phyloP scores from a whole-genome alignment of 2,329 filamentous ascomycete species.

The Aspergillus jensenii region DNA sequence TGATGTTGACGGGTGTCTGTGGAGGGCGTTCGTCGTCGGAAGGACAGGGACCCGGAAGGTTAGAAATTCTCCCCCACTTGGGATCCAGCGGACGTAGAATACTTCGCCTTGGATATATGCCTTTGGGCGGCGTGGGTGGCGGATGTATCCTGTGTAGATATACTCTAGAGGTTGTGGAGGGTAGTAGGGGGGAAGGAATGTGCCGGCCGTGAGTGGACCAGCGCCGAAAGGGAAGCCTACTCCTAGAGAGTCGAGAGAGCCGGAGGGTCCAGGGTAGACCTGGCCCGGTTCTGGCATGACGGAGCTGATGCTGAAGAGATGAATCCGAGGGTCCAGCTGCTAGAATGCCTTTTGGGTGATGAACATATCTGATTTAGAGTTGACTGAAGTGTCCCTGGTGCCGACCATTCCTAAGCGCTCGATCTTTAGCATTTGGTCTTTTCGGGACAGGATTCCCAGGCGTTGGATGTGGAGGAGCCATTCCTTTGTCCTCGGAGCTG shows the following conservation, averaged over 20 bases:
- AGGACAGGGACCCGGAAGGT: neutral
- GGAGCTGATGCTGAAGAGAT: constrained; percentile 2
- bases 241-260: neutral
- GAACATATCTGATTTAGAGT: neutral
- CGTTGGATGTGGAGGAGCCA: neutral
- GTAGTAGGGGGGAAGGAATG: constrained; percentile 3
- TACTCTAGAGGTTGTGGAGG: constrained; percentile 1
- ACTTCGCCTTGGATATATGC: constrained; percentile 1
- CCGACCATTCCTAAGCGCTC: neutral
- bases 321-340: neutral
- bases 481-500: neutral
- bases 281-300: neutral
- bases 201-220: neutral
- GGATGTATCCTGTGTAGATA: neutral
- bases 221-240: constrained; percentile 1
- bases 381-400: neutral
- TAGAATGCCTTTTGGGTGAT: constrained; percentile 1
- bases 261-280: neutral
- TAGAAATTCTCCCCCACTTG: neutral
- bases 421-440: neutral
- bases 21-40: neutral
- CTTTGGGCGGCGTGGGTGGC: neutral
- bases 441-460: neutral
- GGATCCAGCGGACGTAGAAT: constrained; percentile 1
- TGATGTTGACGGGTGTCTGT: neutral